Percentiles rank a stretch among this genome's conserved stretches.
Evolutionary conservation across 2,329 filamentous ascomycete genomes (phyloP).

Genomic region (Penicillium sp.): DNA sequence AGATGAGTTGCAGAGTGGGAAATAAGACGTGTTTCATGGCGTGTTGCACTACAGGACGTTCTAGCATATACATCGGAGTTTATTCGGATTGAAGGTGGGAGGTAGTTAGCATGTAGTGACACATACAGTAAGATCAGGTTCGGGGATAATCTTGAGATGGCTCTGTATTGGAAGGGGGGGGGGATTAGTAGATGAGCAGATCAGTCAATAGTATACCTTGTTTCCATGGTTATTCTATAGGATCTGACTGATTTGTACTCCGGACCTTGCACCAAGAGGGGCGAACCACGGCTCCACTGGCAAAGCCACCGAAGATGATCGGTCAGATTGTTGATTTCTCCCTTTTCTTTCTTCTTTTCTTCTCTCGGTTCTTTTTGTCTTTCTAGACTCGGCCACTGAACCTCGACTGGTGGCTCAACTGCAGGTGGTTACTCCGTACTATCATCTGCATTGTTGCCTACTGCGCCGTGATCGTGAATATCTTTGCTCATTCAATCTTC

Average conservation of each 20-base stretch:
- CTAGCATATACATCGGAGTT: neutral
- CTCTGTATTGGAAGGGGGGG: too few species aligned
- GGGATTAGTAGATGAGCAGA: neutral
- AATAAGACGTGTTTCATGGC: slow-evolving; percentile 8
- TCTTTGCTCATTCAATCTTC: neutral
- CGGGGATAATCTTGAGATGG: neutral
- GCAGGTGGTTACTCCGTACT: too few species aligned
- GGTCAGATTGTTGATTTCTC: neutral
- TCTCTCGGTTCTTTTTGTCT: neutral
- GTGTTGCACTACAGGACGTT: neutral
- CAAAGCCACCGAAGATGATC: slow-evolving; percentile 19
- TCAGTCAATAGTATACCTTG: neutral
- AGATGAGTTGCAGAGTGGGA: slow-evolving; percentile 1
- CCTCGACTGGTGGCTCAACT: neutral
- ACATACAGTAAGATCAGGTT: too few species aligned
- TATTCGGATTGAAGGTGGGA: neutral
- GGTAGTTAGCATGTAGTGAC: too few species aligned
- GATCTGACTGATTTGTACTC: neutral
- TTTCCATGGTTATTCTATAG: too few species aligned
- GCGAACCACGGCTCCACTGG: slow-evolving; percentile 20
- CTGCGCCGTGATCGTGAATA: neutral
- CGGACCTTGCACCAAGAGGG: slow-evolving; percentile 22
- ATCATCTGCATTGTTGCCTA: neutral
- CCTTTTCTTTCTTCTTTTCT: neutral
- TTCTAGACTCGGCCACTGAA: neutral